phyloP scores from a whole-genome alignment of 148 eudicot species.

The Amaranthus palmeri region DNA sequence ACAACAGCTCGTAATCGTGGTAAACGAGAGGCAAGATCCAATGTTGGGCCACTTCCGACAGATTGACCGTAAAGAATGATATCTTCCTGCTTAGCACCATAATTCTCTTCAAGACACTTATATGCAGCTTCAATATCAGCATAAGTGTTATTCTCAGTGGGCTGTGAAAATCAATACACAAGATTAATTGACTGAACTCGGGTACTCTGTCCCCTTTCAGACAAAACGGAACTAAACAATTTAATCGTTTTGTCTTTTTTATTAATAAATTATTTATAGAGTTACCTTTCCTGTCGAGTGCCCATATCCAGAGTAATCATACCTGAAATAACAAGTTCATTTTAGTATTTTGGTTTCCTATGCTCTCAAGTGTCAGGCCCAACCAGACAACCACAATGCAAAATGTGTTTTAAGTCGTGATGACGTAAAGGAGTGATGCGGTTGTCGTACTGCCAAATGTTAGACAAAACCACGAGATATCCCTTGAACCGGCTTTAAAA shows the following conservation, averaged over 20 bases:
- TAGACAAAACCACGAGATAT: no score
- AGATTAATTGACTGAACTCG: background rate
- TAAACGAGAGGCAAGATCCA: constrained; percentile 77
- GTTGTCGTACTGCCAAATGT: no score
- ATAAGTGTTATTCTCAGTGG: constrained; percentile 80
- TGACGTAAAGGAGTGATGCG: no score
- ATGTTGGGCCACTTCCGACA: constrained; percentile 92
- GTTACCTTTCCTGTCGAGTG: constrained; percentile 81
- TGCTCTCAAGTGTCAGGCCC: no score
- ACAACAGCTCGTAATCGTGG: constrained; percentile 74
- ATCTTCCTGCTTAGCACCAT: constrained; percentile 81
- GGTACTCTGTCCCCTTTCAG: background rate
- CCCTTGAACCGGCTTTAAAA: no score
- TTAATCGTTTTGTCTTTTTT: background rate
- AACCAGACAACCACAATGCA: no score
- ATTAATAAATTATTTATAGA: background rate
- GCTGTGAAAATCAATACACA: constrained; percentile 36
- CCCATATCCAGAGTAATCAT: constrained; percentile 86
- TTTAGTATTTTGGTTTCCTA: background rate
- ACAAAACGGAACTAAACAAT: constrained; percentile 3
- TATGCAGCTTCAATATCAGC: constrained; percentile 94
- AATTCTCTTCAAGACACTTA: constrained; percentile 77
- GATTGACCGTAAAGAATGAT: constrained; percentile 88
- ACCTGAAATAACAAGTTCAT: constrained; percentile 40
- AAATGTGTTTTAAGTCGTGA: no score